Conservation (phyloP, 176 grass and related monocot genomes). For the Zea luxurians region DNA sequence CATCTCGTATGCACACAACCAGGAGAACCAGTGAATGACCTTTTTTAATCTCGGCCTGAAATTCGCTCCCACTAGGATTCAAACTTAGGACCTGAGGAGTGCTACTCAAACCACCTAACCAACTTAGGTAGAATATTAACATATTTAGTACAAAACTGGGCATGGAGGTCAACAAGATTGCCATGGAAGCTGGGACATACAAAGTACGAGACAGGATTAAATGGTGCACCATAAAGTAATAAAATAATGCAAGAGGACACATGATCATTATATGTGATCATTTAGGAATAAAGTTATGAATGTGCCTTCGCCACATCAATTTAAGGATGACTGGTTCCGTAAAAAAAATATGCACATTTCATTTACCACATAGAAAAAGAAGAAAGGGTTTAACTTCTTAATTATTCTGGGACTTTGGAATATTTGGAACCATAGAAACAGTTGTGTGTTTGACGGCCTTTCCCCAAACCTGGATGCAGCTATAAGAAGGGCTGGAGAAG, state of each 20-base stretch:
- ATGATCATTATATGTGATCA: neutral
- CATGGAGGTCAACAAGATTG: conserved; percentile 16
- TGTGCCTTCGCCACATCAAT: neutral
- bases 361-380: neutral
- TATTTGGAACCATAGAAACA: no score
- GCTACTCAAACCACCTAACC: no score
- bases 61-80: no score
- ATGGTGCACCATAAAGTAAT: neutral
- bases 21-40: no score
- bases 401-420: no score
- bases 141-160: neutral
- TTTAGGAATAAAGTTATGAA: neutral
- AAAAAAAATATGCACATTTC: neutral
- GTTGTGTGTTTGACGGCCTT: no score
- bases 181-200: neutral
- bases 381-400: no score
- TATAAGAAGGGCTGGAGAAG: no score
- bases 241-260: neutral
- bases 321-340: neutral
- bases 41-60: no score
- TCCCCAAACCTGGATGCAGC: no score
- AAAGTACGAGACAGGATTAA: conserved; percentile 8
- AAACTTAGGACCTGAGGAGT: no score
- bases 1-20: no score
- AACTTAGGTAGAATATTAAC: neutral